Percentiles rank a stretch among this genome's conserved stretches.
Evolutionary conservation across 495 filamentous ascomycete species (phyloP).

Genomic region (Aspergillus baeticus): DNA sequence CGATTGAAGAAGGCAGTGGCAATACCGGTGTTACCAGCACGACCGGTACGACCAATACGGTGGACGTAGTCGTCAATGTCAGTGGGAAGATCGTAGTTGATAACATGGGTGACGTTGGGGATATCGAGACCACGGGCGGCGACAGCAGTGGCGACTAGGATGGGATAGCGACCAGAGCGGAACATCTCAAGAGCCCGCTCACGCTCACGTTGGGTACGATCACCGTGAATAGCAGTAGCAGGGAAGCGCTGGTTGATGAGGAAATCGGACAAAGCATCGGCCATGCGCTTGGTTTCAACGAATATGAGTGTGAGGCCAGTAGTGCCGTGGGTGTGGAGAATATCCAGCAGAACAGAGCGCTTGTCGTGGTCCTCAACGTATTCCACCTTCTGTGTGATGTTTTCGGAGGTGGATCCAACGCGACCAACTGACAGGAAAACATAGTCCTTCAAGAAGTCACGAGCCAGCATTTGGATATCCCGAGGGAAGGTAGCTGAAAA

Average conservation of each 20-base stretch:
- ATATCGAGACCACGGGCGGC: slow-evolving; percentile 96
- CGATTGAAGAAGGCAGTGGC: slow-evolving; percentile 99
- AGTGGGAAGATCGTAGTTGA: slow-evolving; percentile 98
- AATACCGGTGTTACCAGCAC: slow-evolving; percentile 98
- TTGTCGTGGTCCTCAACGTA: slow-evolving; percentile 98
- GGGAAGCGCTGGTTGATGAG: slow-evolving; percentile 97
- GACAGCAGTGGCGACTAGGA: slow-evolving; percentile 94
- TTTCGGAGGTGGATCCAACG: slow-evolving; percentile 99
- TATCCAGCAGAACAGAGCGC: slow-evolving; percentile 94
- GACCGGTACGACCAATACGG: slow-evolving; percentile 98
- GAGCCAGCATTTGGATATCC: slow-evolving; percentile 97
- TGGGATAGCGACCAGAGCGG: slow-evolving; percentile 91
- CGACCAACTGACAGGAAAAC: slow-evolving; percentile 98
- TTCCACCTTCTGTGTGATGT: slow-evolving; percentile 98
- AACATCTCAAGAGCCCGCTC: slow-evolving; percentile 97
- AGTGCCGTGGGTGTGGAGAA: slow-evolving; percentile 89
- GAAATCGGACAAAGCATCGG: slow-evolving; percentile 95
- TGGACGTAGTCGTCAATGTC: slow-evolving; percentile 99
- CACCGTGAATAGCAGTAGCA: slow-evolving; percentile 97
- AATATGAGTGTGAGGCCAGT: slow-evolving; percentile 91
- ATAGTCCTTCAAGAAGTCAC: slow-evolving; percentile 98
- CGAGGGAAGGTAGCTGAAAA: slow-evolving; percentile 98
- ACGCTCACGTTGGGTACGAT: slow-evolving; percentile 97
- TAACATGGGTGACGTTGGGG: slow-evolving; percentile 95
- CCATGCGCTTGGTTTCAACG: slow-evolving; percentile 99